Base-by-base conservation (phyloP, 2,329 filamentous ascomycete genomes). In the Simplicillium sp. region DNA sequence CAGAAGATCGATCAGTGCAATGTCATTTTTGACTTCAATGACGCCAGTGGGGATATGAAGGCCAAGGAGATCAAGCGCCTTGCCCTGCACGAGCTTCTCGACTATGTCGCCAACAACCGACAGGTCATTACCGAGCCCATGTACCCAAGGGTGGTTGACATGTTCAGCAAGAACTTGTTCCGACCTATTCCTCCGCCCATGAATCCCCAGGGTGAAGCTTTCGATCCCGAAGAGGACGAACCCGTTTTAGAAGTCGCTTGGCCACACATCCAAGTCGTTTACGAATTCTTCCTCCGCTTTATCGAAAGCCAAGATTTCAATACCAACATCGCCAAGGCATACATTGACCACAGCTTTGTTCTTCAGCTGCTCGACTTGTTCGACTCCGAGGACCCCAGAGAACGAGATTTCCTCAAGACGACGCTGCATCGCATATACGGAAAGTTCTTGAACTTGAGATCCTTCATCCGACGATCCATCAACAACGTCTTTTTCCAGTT, bases 401-500 rank as follows among this genome's bases (percentile, higher is more conserved):
- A 98, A 66, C 80, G 92, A 48, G 92, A 98, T 61, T 98, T 98
- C 61, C 71, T 98, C 50, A 98, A 98, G 73, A 98, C 92, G 0
- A 98, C 92, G 0, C 73, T 98, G 41, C 92, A 98, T 65, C 81
- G 92, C 47, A 98, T 98, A 59, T 98, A 98, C 59, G 92, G 92
- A 56, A 98, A 98, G 68, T 98, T 98, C 66, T 75, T 98, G 54
- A 98, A 98, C 61, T 73, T 98, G 47, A 83, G 92, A 45, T 97
- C 92, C 25, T 98, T 94, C 63, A 98, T 98, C 57, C 79, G 92
- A 57, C 81, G 92, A 54, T 98, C 92, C 42, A 98, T 98, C 75
- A 98, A 98, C 77, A 97, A 98, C 57, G 92, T 98, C 54, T 98
- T 98, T 69, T 98, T 98, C 75, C 92, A 98, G 59, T 98, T 98